Base-by-base conservation (phyloP, 2,329 filamentous ascomycete species). In the Penicillium occitanis region DNA sequence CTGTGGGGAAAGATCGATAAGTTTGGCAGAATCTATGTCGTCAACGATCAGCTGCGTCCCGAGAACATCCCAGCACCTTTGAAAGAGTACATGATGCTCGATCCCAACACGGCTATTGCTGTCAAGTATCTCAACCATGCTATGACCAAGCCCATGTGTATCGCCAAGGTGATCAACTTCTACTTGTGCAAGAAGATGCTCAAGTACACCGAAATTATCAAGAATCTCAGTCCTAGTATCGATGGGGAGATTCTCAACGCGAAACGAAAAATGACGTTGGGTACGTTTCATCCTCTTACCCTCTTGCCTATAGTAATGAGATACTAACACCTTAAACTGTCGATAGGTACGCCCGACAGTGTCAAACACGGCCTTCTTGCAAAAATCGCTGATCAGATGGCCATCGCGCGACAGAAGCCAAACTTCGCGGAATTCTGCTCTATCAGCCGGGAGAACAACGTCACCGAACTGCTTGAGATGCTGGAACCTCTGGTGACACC, bases 121-220 rank as follows among this genome's bases (percentile, higher is more conserved):
- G 67, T 66, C 1, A 61, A 67, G 13, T 70, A 77, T 37, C 67
- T 77, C 17, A 66, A 66, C 6, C 69, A 72, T 35, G 35, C 68
- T 2, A 48, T 58, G 3, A 74, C 72, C 4, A 68, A 74, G 14
- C 70, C 65, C 25, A 64, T 70, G 5, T 67, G 73, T 13, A 63
- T 78, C 10, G 66, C 72, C 10, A 75, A 74, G 40, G 70, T 73
- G 2, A 72, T 78, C 50, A 74, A 75, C 59, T 69, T 65, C 30
- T 74, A 71, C 55, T 61, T 75, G 6, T 67, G 70, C 30, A 66
- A 68, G 1, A 65, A 71, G 6, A 63, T 76, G 2, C 60, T 76
- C 48, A 72, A 69, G 10, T 64, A 70, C 25, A 68, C 63, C 2
- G 58, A 64, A 37, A 66, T 74, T 14, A 62, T 75, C 37, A 68